These are phyloP conservation scores for Chaetomiaceae sp. DNA, from an alignment of 2,329 filamentous ascomycete genomes.

Conservation along the genomic window DNA sequence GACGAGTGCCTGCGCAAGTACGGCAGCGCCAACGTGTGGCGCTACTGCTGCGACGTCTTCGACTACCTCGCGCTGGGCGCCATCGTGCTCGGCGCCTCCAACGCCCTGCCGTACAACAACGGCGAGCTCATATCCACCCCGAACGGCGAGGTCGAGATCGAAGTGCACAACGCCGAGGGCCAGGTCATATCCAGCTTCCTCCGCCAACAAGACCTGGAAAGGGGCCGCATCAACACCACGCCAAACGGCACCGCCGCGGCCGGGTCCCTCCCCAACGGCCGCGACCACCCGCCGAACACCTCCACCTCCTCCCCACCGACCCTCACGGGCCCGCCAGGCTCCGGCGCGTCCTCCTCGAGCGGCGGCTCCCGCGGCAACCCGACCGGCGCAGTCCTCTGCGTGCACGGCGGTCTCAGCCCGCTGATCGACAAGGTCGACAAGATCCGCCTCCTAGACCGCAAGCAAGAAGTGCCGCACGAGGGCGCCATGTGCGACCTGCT, in stretches of 20 bases:
- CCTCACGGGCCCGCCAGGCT: slow-evolving; percentile 69
- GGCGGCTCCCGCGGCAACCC: slow-evolving; percentile 59
- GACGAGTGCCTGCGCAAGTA: slow-evolving; percentile 96
- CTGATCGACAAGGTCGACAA: slow-evolving; percentile 92
- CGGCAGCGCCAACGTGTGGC: slow-evolving; percentile 93
- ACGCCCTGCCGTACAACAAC: slow-evolving; percentile 51
- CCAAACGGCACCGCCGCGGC: slow-evolving; percentile 20
- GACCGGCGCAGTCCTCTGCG: slow-evolving; percentile 84
- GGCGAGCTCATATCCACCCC: slow-evolving; percentile 36
- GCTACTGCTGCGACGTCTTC: slow-evolving; percentile 96
- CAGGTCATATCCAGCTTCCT: slow-evolving; percentile 71
- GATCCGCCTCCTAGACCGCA: slow-evolving; percentile 88
- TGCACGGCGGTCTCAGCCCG: slow-evolving; percentile 89
- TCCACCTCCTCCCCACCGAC: slow-evolving; percentile 31
- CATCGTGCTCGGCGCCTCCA: slow-evolving; percentile 80
- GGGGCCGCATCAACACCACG: slow-evolving; percentile 19
- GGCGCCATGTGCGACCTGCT: slow-evolving; percentile 98
- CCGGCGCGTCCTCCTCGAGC: slow-evolving; percentile 69
- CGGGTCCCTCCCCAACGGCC: slow-evolving; percentile 20
- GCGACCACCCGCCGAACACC: slow-evolving; percentile 23
- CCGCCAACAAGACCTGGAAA: slow-evolving; percentile 38
- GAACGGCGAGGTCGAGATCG: slow-evolving; percentile 75
- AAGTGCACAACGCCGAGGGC: slow-evolving; percentile 82
- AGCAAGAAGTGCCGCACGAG: slow-evolving; percentile 97
- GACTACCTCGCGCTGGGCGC: slow-evolving; percentile 92